Base-by-base conservation (phyloP, 148 eudicot genomes). In the Arbutus unedo region DNA sequence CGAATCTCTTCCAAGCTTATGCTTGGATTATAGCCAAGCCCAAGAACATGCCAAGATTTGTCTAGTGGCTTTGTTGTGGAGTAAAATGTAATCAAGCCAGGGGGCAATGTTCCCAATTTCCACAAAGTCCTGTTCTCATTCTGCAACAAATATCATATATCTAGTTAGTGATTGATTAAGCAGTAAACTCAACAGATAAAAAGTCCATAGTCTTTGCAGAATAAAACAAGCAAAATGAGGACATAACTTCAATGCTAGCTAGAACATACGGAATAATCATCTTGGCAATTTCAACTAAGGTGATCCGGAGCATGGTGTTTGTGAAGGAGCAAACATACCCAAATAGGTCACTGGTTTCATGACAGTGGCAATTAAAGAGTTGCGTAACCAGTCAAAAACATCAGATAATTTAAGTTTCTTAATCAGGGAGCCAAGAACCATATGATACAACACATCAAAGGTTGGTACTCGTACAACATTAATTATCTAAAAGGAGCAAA, bases 31-130 rank as follows among this genome's bases (percentile, higher is more conserved):
- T 95, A 95, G 48, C 98, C 98, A 79, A 95, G 98, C 76, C 98
- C 98, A 79, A 93, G 88, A 64, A 95, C 98, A 88, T 95, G 98
- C 98, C 98, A 95, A 54, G 97, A 93, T 83, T 95, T 95, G 83
- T 95, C 94, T 10, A 95, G 93, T 23, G 98, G 98, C 88, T 95
- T 95, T 44, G 98, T 95, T 51, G 98, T 95, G 62, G 98, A 90
- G 83, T 95, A 95, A 86, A 89, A 95, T 19, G 98, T 95, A 77
- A 95, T 95, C 78, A 93, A 85, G 31, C 98, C 98, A n/a, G 97
- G 97, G 23, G 98, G 98, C 78, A 95, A 79, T 44, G 98, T 95
- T 9, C 98, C 98, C 70, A 93, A 84, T 89, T 95, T 93, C 98
- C 97, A 93, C 77, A 95, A 82, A 23, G 98, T 93, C 79, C 98